phyloP scores from a whole-genome alignment of 2,329 filamentous ascomycete genomes.

The Arthroderma uncinatum region DNA sequence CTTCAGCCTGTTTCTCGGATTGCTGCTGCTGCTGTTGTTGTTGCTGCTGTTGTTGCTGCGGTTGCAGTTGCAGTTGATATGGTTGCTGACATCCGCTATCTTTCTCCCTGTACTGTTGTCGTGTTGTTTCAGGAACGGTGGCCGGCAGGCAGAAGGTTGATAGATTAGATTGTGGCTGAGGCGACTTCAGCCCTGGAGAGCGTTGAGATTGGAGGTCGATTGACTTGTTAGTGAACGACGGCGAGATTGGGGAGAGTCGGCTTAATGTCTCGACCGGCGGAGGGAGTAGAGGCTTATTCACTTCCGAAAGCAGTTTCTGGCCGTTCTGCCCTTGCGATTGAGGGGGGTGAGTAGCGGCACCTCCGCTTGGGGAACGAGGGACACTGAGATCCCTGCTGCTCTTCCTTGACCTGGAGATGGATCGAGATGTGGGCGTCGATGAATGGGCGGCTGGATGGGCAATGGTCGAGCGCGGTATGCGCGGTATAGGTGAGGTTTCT shows the following conservation, averaged over 20 bases:
- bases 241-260: not conserved
- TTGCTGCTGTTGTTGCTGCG: not conserved
- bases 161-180: not conserved
- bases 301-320: conserved; percentile 57
- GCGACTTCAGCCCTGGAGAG: not conserved
- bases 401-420: conserved; percentile 49
- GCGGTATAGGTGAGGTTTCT: conserved; percentile 38
- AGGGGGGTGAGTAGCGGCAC: not conserved
- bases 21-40: not conserved
- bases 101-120: not conserved
- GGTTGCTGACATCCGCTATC: conserved; percentile 25
- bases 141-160: not conserved
- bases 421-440: conserved; percentile 24
- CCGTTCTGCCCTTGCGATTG: conserved; percentile 24
- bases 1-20: conserved; percentile 10
- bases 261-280: conserved; percentile 29
- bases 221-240: not conserved
- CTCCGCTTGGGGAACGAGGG: conserved; percentile 38
- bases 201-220: not conserved
- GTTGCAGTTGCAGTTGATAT: no score
- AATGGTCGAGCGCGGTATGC: conserved; percentile 18
- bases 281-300: conserved; percentile 55
- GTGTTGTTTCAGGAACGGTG: not conserved
- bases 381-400: conserved; percentile 58
- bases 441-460: conserved; percentile 15